phyloP scores from a whole-genome alignment of 2,329 filamentous ascomycete species.

The Scolecobasidium constrictum region DNA sequence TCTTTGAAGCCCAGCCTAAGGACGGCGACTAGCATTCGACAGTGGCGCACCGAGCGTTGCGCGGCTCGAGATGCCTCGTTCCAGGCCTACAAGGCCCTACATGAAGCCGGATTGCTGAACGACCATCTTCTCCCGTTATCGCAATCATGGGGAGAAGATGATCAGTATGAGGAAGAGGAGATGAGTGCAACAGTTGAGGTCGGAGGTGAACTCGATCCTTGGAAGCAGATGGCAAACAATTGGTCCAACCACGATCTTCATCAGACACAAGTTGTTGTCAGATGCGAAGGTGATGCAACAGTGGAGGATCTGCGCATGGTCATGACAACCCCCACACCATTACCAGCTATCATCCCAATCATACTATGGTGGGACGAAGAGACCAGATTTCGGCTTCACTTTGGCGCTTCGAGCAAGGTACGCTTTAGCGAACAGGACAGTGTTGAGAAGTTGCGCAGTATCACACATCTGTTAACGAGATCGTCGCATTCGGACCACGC shows the following conservation, averaged over 20 bases:
- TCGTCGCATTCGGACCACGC: too few relatives aligned
- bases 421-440: too few relatives aligned
- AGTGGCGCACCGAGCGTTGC: constrained; percentile 60
- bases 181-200: neutral
- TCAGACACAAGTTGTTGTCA: neutral
- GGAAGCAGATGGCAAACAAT: neutral
- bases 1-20: constrained; percentile 55
- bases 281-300: neutral
- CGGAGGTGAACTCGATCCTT: neutral
- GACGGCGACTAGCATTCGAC: constrained; percentile 34
- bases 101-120: constrained; percentile 61
- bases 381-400: too few relatives aligned
- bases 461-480: too few relatives aligned
- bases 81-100: constrained; percentile 61
- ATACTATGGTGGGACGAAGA: too few relatives aligned
- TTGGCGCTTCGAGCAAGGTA: too few relatives aligned
- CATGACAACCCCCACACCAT: too few relatives aligned
- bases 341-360: too few relatives aligned
- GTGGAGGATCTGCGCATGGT: too few relatives aligned
- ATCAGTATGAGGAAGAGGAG: neutral
- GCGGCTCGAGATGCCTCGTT: constrained; percentile 77
- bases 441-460: too few relatives aligned
- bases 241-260: neutral
- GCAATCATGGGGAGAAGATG: neutral
- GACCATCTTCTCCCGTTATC: constrained; percentile 59